A percentile compares a stretch with the other conserved stretches of the same genome.
These are phyloP conservation scores for Dalechampia spathulata DNA, from an alignment of 441 rosid species.

Conservation along the genomic window DNA sequence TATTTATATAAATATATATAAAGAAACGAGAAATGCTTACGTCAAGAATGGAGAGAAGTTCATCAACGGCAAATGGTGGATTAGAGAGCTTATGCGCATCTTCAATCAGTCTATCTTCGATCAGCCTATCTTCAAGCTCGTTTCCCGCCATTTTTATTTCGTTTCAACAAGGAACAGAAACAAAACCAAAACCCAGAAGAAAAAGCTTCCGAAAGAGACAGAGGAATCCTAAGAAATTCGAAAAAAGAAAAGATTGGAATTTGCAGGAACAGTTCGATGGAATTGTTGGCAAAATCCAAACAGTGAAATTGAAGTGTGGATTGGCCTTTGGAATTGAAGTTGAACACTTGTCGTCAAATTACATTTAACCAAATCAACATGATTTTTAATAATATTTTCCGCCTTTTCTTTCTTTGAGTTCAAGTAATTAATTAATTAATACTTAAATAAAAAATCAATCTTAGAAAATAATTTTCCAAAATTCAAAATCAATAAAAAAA, in stretches of 20 bases:
- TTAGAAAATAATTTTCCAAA: too few relatives aligned
- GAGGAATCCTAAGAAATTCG: background rate
- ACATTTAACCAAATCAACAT: too few relatives aligned
- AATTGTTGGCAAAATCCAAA: too few relatives aligned
- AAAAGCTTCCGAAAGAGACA: background rate
- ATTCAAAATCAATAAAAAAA: too few relatives aligned
- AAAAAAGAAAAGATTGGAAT: too few relatives aligned
- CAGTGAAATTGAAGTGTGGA: too few relatives aligned
- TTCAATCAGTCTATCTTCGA: background rate
- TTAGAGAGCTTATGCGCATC: slow-evolving; percentile 12
- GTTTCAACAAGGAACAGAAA: background rate
- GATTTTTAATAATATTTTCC: background rate
- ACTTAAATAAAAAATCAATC: too few relatives aligned
- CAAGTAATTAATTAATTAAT: too few relatives aligned
- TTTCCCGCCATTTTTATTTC: slow-evolving; percentile 18
- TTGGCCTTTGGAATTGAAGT: too few relatives aligned
- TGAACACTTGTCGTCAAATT: too few relatives aligned
- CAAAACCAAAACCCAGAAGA: background rate
- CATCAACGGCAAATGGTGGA: slow-evolving; percentile 18
- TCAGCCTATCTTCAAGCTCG: background rate
- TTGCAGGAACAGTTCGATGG: too few relatives aligned
- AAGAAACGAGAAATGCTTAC: slow-evolving; percentile 11
- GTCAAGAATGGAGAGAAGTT: slow-evolving; percentile 13
- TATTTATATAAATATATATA: too few relatives aligned
- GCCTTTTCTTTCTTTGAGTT: background rate